Evolutionary conservation across 352 stramenopile species (phyloP).

Genomic region (Phytophthora agathidicida): DNA sequence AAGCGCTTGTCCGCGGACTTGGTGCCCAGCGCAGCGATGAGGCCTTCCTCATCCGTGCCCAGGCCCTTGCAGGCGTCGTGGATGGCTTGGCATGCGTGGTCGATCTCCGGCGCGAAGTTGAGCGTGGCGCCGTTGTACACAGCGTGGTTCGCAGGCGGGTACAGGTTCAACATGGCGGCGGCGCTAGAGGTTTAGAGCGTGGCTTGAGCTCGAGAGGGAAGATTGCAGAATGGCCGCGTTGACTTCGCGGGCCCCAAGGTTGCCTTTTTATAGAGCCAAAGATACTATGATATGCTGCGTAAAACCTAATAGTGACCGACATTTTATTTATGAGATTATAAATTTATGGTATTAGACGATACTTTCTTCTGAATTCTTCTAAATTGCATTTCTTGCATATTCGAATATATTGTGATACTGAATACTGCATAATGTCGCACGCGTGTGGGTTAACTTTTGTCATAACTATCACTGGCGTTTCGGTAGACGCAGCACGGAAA

Average conservation of each 20-base stretch:
- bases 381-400: too few species aligned
- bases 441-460: too few species aligned
- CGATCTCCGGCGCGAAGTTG: conserved; percentile 51
- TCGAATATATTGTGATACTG: too few species aligned
- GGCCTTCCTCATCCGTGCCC: conserved; percentile 61
- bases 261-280: conserved; percentile 7
- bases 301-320: too few species aligned
- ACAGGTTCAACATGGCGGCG: conserved; percentile 75
- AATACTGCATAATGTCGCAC: too few species aligned
- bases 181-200: background rate
- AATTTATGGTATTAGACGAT: too few species aligned
- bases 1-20: conserved; percentile 67
- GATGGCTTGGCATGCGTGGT: conserved; percentile 60
- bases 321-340: too few species aligned
- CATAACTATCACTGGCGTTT: too few species aligned
- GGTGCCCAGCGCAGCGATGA: conserved; percentile 54
- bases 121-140: conserved; percentile 57
- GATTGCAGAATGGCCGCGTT: conserved; percentile 16
- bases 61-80: conserved; percentile 70
- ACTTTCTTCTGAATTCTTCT: too few species aligned
- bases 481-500: too few species aligned
- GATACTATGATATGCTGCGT: conserved; percentile 20
- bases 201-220: background rate
- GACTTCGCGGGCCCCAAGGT: too few species aligned
- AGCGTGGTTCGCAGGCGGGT: conserved; percentile 70